Base-by-base conservation (phyloP, 2,329 filamentous ascomycete genomes). In the Talaromyces islandicus region DNA sequence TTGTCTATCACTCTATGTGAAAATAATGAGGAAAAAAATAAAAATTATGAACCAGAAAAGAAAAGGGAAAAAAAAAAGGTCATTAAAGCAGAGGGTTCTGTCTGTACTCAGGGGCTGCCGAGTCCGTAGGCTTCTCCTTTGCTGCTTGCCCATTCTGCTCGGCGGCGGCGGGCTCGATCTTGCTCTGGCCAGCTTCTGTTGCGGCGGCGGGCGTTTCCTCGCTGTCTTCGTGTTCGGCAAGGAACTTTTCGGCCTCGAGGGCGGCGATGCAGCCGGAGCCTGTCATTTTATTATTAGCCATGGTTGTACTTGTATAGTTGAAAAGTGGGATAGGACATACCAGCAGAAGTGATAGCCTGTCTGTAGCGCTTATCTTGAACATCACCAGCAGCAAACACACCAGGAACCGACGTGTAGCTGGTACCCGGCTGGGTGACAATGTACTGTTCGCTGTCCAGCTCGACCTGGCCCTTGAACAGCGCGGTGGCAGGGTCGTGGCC, bases 331-430 rank as follows among this genome's bases (percentile, higher is more conserved):
- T 14, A 19, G 11, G 66, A 85, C 88, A 73, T 81, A 92, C 91
- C 93, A 68, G 94, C 94, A 79, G 92, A 97, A 65, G 94, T 99
- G 67, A 99, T 95, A 53, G 94, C 94, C 81, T 99, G 94, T 74
- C 94, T 86, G 77, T 99, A 99, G 73, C 88, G 87, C 88, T 97
- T 99, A 75, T 99, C 95, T 81, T 99, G 94, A 10, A 99, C 95
- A 73, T 99, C 94, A 65, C 94, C 94, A 10, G 93, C 94, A 41
- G 94, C 94, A 73, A 97, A 99, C 21, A 99, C 91, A 74, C 94
- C 94, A 72, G 91, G 86, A 6, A 97, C 77, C 76, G 86, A 96
- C 54, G 94, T 99, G 71, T 89, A 83, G 61, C 91, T 91, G 52
- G 91, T 93, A 60, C 94, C 95, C 3, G 94, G 89, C 76, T 89